Evolutionary conservation across 306 rosid species (phyloP).

Genomic region (Canavalia ensiformis): DNA sequence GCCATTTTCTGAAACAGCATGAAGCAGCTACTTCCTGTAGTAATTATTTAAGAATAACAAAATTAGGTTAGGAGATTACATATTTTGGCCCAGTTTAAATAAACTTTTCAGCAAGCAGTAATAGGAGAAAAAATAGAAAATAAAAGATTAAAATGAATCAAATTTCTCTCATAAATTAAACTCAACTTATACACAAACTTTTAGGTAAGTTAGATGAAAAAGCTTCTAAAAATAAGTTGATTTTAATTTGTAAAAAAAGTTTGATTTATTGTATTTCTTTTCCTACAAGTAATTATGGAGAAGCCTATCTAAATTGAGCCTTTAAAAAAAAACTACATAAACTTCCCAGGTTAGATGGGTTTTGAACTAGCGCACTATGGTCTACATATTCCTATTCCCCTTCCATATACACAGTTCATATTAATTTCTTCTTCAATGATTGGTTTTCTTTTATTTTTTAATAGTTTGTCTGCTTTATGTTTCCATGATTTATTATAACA

Average conservation of each 20-base stretch:
- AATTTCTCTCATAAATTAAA: no score
- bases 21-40: neutral
- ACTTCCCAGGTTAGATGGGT: neutral
- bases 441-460: neutral
- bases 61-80: neutral
- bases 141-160: no score
- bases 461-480: neutral
- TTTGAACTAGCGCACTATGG: neutral
- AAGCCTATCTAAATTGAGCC: no score
- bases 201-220: no score
- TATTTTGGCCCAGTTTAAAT: neutral
- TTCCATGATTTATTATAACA: neutral
- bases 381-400: neutral
- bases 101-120: no score
- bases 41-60: neutral
- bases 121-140: no score
- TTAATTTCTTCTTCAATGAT: neutral
- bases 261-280: no score
- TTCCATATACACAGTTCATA: neutral
- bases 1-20: conserved; percentile 50
- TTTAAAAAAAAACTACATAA: neutral
- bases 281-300: no score
- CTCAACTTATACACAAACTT: no score
- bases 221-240: no score
- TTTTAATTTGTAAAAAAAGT: no score